These are phyloP conservation scores for Sonneratia caseolaris DNA, from an alignment of 345 rosid genomes.

Conservation along the genomic window DNA sequence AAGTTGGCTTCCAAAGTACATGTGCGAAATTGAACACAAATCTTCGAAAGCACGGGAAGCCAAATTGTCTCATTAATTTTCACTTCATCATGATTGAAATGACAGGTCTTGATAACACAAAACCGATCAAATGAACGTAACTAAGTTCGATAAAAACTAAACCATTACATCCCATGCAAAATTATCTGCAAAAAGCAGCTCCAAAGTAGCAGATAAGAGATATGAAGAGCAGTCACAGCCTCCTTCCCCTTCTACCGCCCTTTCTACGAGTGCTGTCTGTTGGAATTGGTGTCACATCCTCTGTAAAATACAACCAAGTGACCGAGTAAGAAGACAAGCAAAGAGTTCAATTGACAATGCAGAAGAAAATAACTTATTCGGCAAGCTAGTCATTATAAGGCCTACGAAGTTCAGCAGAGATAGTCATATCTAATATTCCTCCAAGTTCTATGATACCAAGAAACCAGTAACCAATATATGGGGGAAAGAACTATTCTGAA, in stretches of 20 bases:
- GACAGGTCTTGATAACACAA: not conserved
- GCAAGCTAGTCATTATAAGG: not conserved
- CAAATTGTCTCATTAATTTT: not conserved
- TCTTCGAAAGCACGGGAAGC: not conserved
- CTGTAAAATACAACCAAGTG: slow-evolving; percentile 22
- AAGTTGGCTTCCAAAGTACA: not conserved
- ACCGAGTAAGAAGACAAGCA: not conserved
- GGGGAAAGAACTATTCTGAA: not conserved
- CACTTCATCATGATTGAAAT: not conserved
- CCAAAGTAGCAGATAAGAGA: not conserved
- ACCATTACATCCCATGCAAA: slow-evolving; percentile 1
- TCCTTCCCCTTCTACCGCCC: slow-evolving; percentile 89
- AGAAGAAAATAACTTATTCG: not conserved
- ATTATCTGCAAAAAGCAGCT: not conserved
- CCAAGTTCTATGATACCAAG: not conserved
- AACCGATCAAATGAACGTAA: not conserved
- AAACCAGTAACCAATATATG: not conserved
- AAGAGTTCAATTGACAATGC: not conserved
- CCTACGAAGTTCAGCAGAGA: not conserved
- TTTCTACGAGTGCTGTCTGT: slow-evolving; percentile 89
- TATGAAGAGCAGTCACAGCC: slow-evolving; percentile 36
- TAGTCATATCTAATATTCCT: not conserved
- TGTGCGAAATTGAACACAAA: not conserved
- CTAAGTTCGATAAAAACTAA: not conserved
- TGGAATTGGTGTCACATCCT: slow-evolving; percentile 94